Evolutionary conservation across 2,329 filamentous ascomycete species (phyloP).

Genomic region (Corniculantispora saksenae): DNA sequence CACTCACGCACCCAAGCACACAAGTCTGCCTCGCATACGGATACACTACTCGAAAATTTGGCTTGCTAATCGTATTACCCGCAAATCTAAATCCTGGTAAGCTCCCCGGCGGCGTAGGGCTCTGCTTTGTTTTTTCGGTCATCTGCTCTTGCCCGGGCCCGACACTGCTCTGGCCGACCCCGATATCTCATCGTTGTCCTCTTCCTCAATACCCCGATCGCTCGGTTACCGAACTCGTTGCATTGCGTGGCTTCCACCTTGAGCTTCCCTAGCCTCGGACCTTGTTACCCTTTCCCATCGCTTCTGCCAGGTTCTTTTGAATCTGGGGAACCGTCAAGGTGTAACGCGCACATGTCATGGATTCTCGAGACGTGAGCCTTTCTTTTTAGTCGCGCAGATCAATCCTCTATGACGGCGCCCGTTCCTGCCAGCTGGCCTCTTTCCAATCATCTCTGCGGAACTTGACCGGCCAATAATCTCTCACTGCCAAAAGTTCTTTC

Average conservation of each 20-base stretch:
- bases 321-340: neutral
- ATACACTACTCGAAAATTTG: too few relatives aligned
- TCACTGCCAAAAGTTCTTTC: too few relatives aligned
- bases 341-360: neutral
- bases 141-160: conserved; percentile 2
- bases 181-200: conserved; percentile 3
- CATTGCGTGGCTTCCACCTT: neutral
- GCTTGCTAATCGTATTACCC: conserved; percentile 2
- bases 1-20: too few relatives aligned
- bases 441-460: too few relatives aligned
- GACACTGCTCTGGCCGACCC: conserved; percentile 11
- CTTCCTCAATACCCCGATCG: neutral
- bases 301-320: neutral
- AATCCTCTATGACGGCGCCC: neutral
- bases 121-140: conserved; percentile 1
- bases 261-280: neutral
- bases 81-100: neutral
- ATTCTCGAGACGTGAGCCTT: neutral
- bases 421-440: neutral
- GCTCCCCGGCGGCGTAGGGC: neutral
- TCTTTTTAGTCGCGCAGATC: too few relatives aligned
- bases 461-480: too few relatives aligned
- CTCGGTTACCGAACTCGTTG: neutral
- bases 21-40: neutral
- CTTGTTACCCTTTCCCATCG: neutral